Percentiles rank a stretch among this genome's conserved stretches.
phyloP scores from a whole-genome alignment of 2,329 filamentous ascomycete species.

The Macroventuria anomochaeta region DNA sequence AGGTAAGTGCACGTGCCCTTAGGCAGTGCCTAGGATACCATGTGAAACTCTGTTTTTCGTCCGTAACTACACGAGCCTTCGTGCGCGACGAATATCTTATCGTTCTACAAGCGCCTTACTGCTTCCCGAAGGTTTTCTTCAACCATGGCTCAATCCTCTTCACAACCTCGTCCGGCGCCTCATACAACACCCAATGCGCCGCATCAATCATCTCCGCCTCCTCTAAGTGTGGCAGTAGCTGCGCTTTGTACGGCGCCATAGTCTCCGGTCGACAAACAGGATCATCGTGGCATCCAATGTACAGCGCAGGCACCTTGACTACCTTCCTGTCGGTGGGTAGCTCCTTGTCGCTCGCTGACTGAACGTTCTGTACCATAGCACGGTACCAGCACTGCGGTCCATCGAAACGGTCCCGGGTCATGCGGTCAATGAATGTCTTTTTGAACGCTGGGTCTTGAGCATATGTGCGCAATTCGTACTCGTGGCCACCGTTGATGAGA shows the following conservation, averaged over 20 bases:
- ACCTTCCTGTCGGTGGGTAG: conserved; percentile 25
- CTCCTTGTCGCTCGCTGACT: conserved; percentile 37
- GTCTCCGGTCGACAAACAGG: conserved; percentile 43
- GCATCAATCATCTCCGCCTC: conserved; percentile 41
- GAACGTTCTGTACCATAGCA: conserved; percentile 30
- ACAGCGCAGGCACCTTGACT: conserved; percentile 49
- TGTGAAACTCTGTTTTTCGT: too few relatives aligned
- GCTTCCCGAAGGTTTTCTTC: conserved; percentile 21
- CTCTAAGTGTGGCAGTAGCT: conserved; percentile 43
- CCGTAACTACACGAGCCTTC: too few relatives aligned
- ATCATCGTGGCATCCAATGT: conserved; percentile 44
- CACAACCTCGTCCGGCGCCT: conserved; percentile 43
- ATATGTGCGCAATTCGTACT: conserved; percentile 39
- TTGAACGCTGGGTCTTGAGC: conserved; percentile 41
- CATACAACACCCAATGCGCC: conserved; percentile 47
- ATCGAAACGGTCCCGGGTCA: conserved; percentile 44
- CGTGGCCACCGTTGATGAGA: conserved; percentile 20
- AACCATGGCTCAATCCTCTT: conserved; percentile 27
- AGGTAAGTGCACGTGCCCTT: too few relatives aligned
- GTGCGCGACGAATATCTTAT: neutral
- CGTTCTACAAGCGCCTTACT: neutral
- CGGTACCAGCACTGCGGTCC: conserved; percentile 50
- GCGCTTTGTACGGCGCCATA: conserved; percentile 33
- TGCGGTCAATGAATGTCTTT: conserved; percentile 45
- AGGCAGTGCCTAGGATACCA: too few relatives aligned